Percentiles rank a stretch among this genome's conserved stretches.
These are phyloP conservation scores for Beauveria rudraprayagi DNA, from an alignment of 2,329 filamentous ascomycete genomes.

Conservation along the genomic window DNA sequence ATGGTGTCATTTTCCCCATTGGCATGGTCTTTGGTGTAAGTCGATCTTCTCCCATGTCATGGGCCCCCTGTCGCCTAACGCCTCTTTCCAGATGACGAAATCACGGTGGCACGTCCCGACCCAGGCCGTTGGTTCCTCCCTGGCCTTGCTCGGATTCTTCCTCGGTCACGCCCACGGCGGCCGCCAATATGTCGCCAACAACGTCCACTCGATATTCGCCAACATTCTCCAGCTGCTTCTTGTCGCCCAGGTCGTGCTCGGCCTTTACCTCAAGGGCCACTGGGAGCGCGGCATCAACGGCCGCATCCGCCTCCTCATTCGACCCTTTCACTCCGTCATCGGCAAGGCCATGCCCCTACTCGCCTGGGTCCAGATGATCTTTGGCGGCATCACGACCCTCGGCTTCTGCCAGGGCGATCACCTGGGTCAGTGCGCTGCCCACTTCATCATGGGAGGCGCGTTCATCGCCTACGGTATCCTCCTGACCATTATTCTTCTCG, in stretches of 20 bases:
- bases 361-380: conserved; percentile 89
- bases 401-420: conserved; percentile 93
- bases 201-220: conserved; percentile 76
- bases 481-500: conserved; percentile 75
- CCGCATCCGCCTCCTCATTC: conserved; percentile 63
- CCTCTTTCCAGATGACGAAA: conserved; percentile 60
- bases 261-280: conserved; percentile 83
- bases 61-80: conserved; percentile 8
- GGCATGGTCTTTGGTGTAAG: conserved; percentile 89
- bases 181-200: conserved; percentile 66
- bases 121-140: conserved; percentile 64
- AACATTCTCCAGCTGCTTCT: conserved; percentile 74
- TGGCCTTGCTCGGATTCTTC: conserved; percentile 80
- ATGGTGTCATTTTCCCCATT: conserved; percentile 84
- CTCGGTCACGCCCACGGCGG: conserved; percentile 87
- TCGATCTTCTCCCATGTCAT: background rate
- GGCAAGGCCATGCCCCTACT: conserved; percentile 83
- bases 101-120: conserved; percentile 92
- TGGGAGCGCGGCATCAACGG: conserved; percentile 77
- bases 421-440: conserved; percentile 82
- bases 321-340: conserved; percentile 67
- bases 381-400: conserved; percentile 84
- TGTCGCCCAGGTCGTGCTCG: conserved; percentile 66
- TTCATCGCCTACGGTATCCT: conserved; percentile 92
- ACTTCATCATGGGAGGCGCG: conserved; percentile 97